These are phyloP conservation scores for Colletotrichum higginsianum DNA, from an alignment of 2,329 filamentous ascomycete genomes.

Conservation along the genomic window DNA sequence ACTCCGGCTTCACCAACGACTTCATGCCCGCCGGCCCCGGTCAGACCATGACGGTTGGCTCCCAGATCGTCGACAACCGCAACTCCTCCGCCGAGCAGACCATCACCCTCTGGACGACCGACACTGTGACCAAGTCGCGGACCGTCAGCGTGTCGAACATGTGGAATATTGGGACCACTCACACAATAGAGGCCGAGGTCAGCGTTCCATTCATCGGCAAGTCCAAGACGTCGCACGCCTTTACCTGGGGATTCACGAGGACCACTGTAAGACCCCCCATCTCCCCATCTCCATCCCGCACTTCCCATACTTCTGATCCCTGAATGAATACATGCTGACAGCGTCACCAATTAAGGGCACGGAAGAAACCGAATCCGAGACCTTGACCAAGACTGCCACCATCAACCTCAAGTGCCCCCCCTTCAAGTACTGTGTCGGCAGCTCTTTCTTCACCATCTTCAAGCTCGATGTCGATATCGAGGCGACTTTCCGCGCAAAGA, in stretches of 20 bases:
- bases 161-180: constrained; percentile 31
- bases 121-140: constrained; percentile 36
- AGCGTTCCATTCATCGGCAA: constrained; percentile 35
- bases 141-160: constrained; percentile 27
- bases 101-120: constrained; percentile 38
- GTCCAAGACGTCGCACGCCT: constrained; percentile 21
- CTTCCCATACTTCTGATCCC: neutral
- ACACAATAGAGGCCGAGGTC: constrained; percentile 29
- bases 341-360: constrained; percentile 1
- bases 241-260: constrained; percentile 35
- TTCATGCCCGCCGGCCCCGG: constrained; percentile 39
- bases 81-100: constrained; percentile 41
- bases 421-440: constrained; percentile 41
- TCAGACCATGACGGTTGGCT: constrained; percentile 39
- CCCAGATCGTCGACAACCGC: constrained; percentile 43
- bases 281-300: neutral
- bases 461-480: constrained; percentile 43
- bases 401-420: constrained; percentile 41
- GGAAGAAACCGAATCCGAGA: constrained; percentile 27
- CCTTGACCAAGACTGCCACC: constrained; percentile 37
- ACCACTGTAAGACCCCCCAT: constrained; percentile 21
- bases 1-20: constrained; percentile 39
- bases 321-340: neutral
- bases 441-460: constrained; percentile 41
- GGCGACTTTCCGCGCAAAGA: constrained; percentile 39